These are phyloP conservation scores for Diaporthe velutina DNA, from an alignment of 2,329 filamentous ascomycete species.

Conservation along the genomic window DNA sequence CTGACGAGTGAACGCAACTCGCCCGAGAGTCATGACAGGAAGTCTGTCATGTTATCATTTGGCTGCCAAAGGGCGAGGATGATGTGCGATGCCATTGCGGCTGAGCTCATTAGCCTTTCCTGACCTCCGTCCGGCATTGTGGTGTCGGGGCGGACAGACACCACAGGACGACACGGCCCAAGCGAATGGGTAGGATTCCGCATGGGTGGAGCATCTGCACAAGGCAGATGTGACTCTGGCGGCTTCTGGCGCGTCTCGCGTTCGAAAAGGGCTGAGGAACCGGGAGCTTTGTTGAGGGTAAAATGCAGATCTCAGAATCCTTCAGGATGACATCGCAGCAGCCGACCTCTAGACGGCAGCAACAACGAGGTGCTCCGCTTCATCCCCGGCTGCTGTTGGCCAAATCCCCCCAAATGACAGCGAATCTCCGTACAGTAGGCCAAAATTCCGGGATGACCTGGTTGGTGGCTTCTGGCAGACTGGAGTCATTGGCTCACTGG, in stretches of 20 bases:
- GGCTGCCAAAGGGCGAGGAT: neutral
- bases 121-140: neutral
- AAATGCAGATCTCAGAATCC: slow-evolving; percentile 24
- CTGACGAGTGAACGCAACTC: neutral
- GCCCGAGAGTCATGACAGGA: neutral
- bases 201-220: neutral
- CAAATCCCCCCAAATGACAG: slow-evolving; percentile 32
- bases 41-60: neutral
- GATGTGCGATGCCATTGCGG: slow-evolving; percentile 20
- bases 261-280: neutral
- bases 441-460: neutral
- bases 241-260: neutral
- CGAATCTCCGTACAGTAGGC: slow-evolving; percentile 20
- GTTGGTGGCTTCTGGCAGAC: neutral
- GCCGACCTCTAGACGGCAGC: neutral
- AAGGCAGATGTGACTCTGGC: slow-evolving; percentile 5
- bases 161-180: neutral
- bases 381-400: neutral
- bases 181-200: slow-evolving; percentile 7
- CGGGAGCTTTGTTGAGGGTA: slow-evolving; percentile 5
- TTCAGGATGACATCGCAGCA: slow-evolving; percentile 30
- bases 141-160: neutral
- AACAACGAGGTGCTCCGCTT: neutral
- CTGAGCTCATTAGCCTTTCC: slow-evolving; percentile 9
- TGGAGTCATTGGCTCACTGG: slow-evolving; percentile 24